Percentiles rank a stretch among this genome's conserved stretches.
Conservation (phyloP, 768 basidiomycete species). For the Naganishia friedmannii region DNA sequence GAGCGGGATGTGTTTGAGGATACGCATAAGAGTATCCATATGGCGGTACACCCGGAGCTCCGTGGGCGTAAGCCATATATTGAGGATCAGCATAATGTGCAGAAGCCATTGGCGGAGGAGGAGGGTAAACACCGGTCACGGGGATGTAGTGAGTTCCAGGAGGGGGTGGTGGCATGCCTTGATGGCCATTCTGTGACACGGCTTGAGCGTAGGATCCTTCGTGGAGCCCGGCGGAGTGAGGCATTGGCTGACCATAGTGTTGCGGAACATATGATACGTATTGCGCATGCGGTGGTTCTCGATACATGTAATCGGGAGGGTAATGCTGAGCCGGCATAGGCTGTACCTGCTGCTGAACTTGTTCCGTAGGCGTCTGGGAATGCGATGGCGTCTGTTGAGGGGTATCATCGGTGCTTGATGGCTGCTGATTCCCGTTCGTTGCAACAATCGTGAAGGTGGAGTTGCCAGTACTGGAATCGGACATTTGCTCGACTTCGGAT, state of each 20-base stretch:
- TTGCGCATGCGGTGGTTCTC: slow-evolving; percentile 9
- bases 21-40: slow-evolving; percentile 16
- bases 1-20: neutral
- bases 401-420: slow-evolving; percentile 2
- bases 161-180: slow-evolving; percentile 16
- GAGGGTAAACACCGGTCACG: slow-evolving; percentile 9
- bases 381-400: slow-evolving; percentile 23
- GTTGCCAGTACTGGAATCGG: no score
- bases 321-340: neutral
- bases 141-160: slow-evolving; percentile 22
- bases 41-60: slow-evolving; percentile 4
- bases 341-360: slow-evolving; percentile 9
- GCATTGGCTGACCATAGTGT: slow-evolving; percentile 8
- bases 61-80: slow-evolving; percentile 2
- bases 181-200: slow-evolving; percentile 1
- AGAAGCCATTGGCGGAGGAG: slow-evolving; percentile 12
- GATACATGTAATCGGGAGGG: slow-evolving; percentile 13
- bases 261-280: slow-evolving; percentile 20
- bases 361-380: slow-evolving; percentile 16
- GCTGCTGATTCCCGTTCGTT: neutral
- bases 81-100: slow-evolving; percentile 13
- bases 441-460: no score
- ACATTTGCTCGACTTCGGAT: neutral
- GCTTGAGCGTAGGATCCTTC: slow-evolving; percentile 22
- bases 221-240: neutral